phyloP scores from a whole-genome alignment of 768 basidiomycete genomes.

The Neoboletus brunneissimus region DNA sequence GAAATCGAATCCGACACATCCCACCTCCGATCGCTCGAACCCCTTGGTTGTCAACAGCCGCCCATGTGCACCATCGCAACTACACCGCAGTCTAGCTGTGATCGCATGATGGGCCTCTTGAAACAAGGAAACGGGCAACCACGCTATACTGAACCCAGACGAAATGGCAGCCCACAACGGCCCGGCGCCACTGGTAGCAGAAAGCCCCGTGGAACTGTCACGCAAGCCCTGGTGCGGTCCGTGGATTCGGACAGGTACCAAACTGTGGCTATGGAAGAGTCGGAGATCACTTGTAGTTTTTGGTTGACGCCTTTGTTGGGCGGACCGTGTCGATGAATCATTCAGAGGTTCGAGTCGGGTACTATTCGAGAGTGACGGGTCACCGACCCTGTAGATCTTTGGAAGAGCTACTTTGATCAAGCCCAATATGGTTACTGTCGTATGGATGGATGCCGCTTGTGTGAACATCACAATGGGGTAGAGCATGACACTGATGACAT shows the following conservation, averaged over 20 bases:
- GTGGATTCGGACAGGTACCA: not conserved
- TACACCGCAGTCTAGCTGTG: slow-evolving; percentile 15
- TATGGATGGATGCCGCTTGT: not conserved
- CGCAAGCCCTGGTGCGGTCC: not conserved
- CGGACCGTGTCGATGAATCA: not conserved
- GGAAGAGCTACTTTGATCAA: not conserved
- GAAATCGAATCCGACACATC: not conserved
- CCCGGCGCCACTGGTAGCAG: not conserved
- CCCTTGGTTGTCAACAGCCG: not conserved
- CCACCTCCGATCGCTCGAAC: not conserved
- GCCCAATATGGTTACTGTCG: not conserved
- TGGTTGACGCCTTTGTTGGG: not conserved
- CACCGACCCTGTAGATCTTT: not conserved
- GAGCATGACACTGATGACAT: too few species aligned
- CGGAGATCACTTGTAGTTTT: too few species aligned
- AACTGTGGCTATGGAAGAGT: not conserved
- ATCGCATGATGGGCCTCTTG: slow-evolving; percentile 5
- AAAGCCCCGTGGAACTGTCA: not conserved
- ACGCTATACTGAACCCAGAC: not conserved
- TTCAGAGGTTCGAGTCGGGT: not conserved
- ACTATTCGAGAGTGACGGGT: not conserved
- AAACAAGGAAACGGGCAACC: not conserved
- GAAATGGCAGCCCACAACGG: not conserved
- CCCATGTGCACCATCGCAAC: slow-evolving; percentile 4
- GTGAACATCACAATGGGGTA: not conserved